Evolutionary conservation across 176 grass and related monocot species (phyloP).

Genomic region (Eragrostis curvula): DNA sequence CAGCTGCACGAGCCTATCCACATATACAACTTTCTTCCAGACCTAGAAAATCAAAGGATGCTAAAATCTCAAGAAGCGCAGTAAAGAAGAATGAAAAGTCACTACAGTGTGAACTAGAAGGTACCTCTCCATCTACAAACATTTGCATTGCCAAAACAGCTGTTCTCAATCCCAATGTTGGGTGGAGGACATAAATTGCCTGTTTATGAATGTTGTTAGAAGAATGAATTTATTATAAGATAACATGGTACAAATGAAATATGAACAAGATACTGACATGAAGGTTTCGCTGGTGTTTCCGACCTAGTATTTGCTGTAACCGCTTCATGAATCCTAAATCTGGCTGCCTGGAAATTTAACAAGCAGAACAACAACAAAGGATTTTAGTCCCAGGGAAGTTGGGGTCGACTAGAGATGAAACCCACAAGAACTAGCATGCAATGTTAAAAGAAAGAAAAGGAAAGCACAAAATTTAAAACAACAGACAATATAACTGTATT

Average conservation of each 20-base stretch:
- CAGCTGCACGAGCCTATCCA: conserved; percentile 86
- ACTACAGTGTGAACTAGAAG: conserved; percentile 9
- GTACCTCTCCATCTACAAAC: conserved; percentile 93
- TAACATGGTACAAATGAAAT: background rate
- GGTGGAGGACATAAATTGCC: conserved; percentile 95
- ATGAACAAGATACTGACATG: conserved; percentile 63
- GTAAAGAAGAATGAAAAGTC: conserved; percentile 1
- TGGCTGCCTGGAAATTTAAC: conserved; percentile 73
- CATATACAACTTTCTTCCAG: conserved; percentile 94
- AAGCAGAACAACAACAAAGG: background rate
- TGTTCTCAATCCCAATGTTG: conserved; percentile 89
- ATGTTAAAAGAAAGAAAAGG: background rate
- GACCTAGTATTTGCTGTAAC: conserved; percentile 87
- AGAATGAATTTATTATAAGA: background rate
- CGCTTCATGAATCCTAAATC: conserved; percentile 98
- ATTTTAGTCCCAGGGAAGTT: background rate
- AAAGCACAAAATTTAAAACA: background rate
- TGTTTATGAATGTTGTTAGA: conserved; percentile 46
- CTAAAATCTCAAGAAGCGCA: conserved; percentile 13
- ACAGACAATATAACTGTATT: background rate
- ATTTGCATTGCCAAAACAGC: conserved; percentile 84
- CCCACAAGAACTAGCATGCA: background rate
- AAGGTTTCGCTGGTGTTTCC: conserved; percentile 89
- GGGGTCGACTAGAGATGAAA: background rate
- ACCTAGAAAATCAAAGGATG: conserved; percentile 53